Conservation (phyloP, 2,329 filamentous ascomycete genomes). For the Alternaria gansuensis region DNA sequence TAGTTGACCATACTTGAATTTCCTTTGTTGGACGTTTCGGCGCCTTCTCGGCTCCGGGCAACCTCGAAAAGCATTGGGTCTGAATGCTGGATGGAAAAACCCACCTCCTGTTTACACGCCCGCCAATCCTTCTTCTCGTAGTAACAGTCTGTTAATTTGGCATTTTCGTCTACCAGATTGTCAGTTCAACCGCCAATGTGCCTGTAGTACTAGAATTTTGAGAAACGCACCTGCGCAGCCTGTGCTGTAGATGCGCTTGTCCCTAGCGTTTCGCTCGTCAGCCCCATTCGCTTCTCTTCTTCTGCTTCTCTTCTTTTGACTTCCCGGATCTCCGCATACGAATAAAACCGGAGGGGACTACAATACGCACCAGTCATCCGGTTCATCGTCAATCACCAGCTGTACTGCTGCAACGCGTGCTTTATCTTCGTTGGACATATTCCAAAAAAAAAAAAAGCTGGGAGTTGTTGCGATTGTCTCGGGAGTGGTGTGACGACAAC, state of each 20-base stretch:
- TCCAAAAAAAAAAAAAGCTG: slow-evolving; percentile 16
- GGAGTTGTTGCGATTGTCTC: not conserved
- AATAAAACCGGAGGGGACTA: not conserved
- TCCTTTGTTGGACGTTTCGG: slow-evolving; percentile 8
- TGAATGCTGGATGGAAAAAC: slow-evolving; percentile 45
- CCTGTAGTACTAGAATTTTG: too few relatives aligned
- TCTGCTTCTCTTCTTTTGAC: not conserved
- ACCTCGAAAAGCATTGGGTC: slow-evolving; percentile 19
- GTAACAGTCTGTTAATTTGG: slow-evolving; percentile 92
- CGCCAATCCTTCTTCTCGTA: slow-evolving; percentile 97
- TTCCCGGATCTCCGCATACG: slow-evolving; percentile 18
- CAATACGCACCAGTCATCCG: slow-evolving; percentile 84
- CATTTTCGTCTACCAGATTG: slow-evolving; percentile 75
- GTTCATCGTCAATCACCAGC: slow-evolving; percentile 78
- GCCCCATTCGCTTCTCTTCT: slow-evolving; percentile 28
- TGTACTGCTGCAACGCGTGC: slow-evolving; percentile 46
- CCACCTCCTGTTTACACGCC: slow-evolving; percentile 84
- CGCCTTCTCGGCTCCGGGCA: slow-evolving; percentile 41
- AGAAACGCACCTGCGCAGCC: slow-evolving; percentile 79
- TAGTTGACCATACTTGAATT: too few relatives aligned
- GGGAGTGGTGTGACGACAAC: slow-evolving; percentile 12
- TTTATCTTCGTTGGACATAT: slow-evolving; percentile 68
- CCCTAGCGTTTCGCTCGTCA: slow-evolving; percentile 65
- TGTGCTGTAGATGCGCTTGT: slow-evolving; percentile 96
- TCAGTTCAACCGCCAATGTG: slow-evolving; percentile 4